A percentile compares a stretch with the other conserved stretches of the same genome.
These are phyloP conservation scores for Castanospermum australe DNA, from an alignment of 306 rosid genomes.

Conservation along the genomic window DNA sequence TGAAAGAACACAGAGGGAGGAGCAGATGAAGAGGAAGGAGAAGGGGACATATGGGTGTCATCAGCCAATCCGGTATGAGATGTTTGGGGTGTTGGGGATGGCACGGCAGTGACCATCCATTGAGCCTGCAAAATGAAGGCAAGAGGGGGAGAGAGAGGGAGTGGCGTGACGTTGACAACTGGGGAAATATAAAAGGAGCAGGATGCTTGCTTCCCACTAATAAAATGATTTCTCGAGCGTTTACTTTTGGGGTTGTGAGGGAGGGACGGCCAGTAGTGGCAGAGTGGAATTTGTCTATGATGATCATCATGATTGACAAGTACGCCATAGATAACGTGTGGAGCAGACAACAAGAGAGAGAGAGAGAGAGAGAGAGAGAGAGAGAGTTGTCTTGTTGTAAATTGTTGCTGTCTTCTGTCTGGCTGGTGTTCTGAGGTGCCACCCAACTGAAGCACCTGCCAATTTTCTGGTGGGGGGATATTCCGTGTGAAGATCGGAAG, in stretches of 20 bases:
- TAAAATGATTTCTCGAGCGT: slow-evolving; percentile 31
- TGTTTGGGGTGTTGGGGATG: slow-evolving; percentile 30
- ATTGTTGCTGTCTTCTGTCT: background rate
- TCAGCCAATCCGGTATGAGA: slow-evolving; percentile 34
- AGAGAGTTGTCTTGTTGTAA: background rate
- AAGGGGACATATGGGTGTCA: slow-evolving; percentile 32
- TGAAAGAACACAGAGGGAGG: background rate
- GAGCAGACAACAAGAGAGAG: background rate
- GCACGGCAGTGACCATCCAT: slow-evolving; percentile 44
- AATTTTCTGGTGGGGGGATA: background rate
- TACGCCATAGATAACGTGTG: slow-evolving; percentile 22
- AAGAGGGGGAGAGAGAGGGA: slow-evolving; percentile 6
- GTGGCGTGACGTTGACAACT: slow-evolving; percentile 47
- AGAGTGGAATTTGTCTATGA: slow-evolving; percentile 35
- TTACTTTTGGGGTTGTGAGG: slow-evolving; percentile 40
- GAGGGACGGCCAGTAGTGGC: slow-evolving; percentile 39
- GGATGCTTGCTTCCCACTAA: slow-evolving; percentile 17
- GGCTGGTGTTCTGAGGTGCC: background rate
- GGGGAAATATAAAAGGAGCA: slow-evolving; percentile 22
- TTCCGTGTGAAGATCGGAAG: background rate
- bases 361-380: background rate
- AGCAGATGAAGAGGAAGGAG: background rate
- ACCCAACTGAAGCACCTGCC: background rate
- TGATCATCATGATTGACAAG: slow-evolving; percentile 39
- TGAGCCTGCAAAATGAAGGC: slow-evolving; percentile 36